Conservation (phyloP, 345 rosid genomes). For the Acer negundo region DNA sequence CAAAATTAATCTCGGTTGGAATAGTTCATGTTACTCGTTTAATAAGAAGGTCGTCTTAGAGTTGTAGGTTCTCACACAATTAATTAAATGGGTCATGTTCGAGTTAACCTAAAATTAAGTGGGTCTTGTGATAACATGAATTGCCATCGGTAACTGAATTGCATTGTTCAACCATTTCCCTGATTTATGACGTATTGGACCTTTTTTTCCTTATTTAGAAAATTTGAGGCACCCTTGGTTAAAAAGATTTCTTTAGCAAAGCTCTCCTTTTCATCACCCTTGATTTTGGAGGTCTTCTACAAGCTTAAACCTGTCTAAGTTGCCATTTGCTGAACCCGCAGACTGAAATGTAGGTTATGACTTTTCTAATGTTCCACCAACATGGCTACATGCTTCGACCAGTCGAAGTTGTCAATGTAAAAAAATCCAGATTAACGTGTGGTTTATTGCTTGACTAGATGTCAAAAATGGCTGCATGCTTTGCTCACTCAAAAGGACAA, state of each 20-base stretch:
- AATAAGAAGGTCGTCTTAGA: not conserved
- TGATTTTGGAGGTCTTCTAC: not conserved
- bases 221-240: not conserved
- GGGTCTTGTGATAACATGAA: not conserved
- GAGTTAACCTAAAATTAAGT: not conserved
- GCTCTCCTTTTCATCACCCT: not conserved
- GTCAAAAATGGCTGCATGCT: not conserved
- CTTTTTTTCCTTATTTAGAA: not conserved
- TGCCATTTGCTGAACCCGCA: too few relatives aligned
- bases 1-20: too few relatives aligned
- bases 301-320: not conserved
- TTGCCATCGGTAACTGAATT: not conserved
- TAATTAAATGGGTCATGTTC: not conserved
- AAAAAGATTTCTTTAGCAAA: not conserved
- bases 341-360: too few relatives aligned
- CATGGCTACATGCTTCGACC: too few relatives aligned
- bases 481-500: not conserved
- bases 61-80: not conserved
- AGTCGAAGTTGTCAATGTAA: not conserved
- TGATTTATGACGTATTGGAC: not conserved
- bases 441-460: not conserved
- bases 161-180: not conserved
- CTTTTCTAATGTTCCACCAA: too few relatives aligned
- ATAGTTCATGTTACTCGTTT: not conserved
- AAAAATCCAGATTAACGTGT: not conserved